Conservation (phyloP, 2,329 filamentous ascomycete species). For the Hypoxylon sp. region DNA sequence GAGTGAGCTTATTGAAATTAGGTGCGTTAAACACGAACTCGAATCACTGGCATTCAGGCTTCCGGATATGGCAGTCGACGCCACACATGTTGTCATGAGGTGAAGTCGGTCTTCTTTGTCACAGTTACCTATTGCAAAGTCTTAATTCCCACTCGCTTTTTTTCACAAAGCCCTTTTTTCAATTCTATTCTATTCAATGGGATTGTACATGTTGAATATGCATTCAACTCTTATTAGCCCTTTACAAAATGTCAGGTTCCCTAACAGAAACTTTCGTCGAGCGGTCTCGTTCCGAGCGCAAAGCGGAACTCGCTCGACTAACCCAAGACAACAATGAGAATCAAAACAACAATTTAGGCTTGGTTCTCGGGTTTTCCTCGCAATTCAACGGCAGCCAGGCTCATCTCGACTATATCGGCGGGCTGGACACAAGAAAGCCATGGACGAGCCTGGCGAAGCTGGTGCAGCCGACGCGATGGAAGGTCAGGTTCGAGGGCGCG, state of each 20-base stretch:
- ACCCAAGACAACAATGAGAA: conserved; percentile 22
- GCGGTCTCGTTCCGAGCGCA: conserved; percentile 37
- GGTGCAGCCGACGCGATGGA: conserved; percentile 19
- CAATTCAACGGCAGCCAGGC: conserved; percentile 30
- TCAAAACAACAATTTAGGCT: conserved; percentile 31
- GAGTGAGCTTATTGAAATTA: conserved; percentile 11
- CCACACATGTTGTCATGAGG: conserved; percentile 5
- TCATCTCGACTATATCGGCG: conserved; percentile 47
- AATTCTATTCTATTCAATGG: conserved; percentile 27
- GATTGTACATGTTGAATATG: conserved; percentile 29
- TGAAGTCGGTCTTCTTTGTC: conserved; percentile 33
- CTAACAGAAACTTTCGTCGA: conserved; percentile 32
- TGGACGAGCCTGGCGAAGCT: conserved; percentile 18
- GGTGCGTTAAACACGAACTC: conserved; percentile 12
- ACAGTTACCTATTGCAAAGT: conserved; percentile 4
- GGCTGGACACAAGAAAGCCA: conserved; percentile 38
- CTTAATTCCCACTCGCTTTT: not conserved
- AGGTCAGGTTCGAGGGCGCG: not conserved
- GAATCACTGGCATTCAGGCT: conserved; percentile 24
- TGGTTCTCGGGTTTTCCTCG: conserved; percentile 46
- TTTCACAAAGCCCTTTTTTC: not conserved
- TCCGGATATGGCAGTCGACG: conserved; percentile 40
- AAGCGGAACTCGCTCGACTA: conserved; percentile 39
- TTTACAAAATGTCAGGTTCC: conserved; percentile 24
- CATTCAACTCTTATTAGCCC: not conserved